Conservation (phyloP, 2,329 filamentous ascomycete genomes). For the Talaromyces amestolkiae region DNA sequence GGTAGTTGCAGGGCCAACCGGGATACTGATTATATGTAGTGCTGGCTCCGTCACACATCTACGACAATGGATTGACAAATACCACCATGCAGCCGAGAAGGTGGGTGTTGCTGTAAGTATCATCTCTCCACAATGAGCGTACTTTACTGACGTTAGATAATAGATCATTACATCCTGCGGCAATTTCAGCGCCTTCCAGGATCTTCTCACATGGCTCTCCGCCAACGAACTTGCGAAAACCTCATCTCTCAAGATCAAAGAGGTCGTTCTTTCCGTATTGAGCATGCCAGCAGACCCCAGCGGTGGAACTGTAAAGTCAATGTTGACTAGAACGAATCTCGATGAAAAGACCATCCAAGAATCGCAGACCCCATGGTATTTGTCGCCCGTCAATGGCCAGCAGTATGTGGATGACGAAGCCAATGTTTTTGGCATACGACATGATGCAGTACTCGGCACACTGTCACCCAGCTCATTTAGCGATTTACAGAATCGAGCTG, state of each 20-base stretch:
- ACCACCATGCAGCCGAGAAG: slow-evolving; percentile 57
- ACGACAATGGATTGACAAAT: slow-evolving; percentile 60
- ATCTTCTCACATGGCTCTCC: slow-evolving; percentile 53
- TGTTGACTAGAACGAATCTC: slow-evolving; percentile 47
- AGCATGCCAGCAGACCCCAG: slow-evolving; percentile 45
- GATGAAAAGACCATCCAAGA: neutral
- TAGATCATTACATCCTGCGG: slow-evolving; percentile 60
- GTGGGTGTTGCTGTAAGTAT: slow-evolving; percentile 58
- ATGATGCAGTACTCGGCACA: neutral
- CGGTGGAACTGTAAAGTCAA: slow-evolving; percentile 65
- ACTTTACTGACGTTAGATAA: slow-evolving; percentile 18
- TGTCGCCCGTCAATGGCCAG: neutral
- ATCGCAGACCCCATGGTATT: neutral
- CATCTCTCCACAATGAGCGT: neutral
- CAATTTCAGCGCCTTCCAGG: slow-evolving; percentile 60
- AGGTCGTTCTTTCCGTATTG: slow-evolving; percentile 17
- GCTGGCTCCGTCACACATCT: slow-evolving; percentile 66
- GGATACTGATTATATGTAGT: slow-evolving; percentile 26
- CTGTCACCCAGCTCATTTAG: neutral
- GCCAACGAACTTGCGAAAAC: slow-evolving; percentile 52
- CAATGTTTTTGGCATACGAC: neutral
- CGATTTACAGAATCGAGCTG: neutral
- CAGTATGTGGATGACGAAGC: neutral
- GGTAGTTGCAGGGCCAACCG: neutral
- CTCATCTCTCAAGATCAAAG: neutral